Evolutionary conservation across 2,329 filamentous ascomycete species (phyloP).

Genomic region (Dothiorella sarmentorum): DNA sequence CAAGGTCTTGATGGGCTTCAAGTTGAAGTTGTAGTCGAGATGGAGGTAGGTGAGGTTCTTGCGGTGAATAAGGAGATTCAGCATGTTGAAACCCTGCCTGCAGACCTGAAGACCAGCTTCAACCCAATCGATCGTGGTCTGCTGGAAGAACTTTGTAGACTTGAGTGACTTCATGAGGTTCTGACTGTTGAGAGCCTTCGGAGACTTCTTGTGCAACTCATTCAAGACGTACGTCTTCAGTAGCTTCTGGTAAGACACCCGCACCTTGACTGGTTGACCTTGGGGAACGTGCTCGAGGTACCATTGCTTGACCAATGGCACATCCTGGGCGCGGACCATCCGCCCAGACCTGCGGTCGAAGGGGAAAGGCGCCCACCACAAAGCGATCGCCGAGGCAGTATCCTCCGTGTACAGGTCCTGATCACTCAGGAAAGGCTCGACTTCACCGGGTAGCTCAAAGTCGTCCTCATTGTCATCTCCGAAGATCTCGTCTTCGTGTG

Average conservation of each 20-base stretch:
- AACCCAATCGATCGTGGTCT: conserved; percentile 98
- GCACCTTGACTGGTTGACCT: conserved; percentile 90
- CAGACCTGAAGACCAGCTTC: conserved; percentile 98
- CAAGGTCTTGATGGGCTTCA: conserved; percentile 97
- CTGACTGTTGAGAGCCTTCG: conserved; percentile 94
- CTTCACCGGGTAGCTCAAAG: conserved; percentile 74
- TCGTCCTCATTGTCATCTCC: conserved; percentile 80
- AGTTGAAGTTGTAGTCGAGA: conserved; percentile 98
- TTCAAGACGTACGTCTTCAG: conserved; percentile 96
- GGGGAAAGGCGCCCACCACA: conserved; percentile 98
- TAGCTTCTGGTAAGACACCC: conserved; percentile 97
- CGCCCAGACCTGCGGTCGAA: conserved; percentile 90
- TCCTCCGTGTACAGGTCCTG: conserved; percentile 87
- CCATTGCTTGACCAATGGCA: conserved; percentile 96
- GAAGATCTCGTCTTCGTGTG: conserved; percentile 92
- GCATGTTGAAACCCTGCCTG: conserved; percentile 98
- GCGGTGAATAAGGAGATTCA: conserved; percentile 93
- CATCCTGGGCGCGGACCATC: conserved; percentile 96
- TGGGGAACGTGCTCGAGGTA: conserved; percentile 93
- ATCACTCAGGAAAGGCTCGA: conserved; percentile 85
- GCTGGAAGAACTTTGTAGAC: conserved; percentile 98
- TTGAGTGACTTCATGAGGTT: conserved; percentile 86
- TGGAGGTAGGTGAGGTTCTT: conserved; percentile 98
- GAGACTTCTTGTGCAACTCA: conserved; percentile 91
- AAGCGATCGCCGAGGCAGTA: conserved; percentile 82